These are phyloP conservation scores for Citrus glauca DNA, from an alignment of 345 rosid genomes.

Conservation along the genomic window DNA sequence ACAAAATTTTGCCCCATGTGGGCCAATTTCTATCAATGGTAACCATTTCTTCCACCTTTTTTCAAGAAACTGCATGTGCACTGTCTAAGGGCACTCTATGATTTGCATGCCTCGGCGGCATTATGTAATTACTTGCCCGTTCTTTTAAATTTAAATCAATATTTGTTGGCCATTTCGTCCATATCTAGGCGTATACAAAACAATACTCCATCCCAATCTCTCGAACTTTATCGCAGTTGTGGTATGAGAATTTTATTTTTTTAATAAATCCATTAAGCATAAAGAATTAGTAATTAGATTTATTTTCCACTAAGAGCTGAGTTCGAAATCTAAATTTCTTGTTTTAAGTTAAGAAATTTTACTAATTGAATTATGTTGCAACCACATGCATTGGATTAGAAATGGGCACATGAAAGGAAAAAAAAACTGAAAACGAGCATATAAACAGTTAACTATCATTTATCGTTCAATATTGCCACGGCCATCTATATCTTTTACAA, in stretches of 20 bases:
- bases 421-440: no score
- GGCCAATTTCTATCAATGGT: not conserved
- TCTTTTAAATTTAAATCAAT: not conserved
- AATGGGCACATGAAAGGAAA: no score
- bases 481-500: no score
- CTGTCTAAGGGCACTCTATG: not conserved
- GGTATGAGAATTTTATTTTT: not conserved
- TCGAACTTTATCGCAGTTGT: not conserved
- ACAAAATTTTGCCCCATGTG: not conserved
- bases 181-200: not conserved
- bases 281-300: no score
- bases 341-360: no score
- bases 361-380: no score
- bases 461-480: no score
- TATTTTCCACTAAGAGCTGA: no score
- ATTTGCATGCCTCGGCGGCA: not conserved
- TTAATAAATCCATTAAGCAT: no score
- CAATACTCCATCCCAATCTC: not conserved
- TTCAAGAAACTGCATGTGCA: conserved; percentile 4
- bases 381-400: no score
- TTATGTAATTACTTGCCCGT: not conserved
- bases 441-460: no score
- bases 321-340: no score
- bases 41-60: not conserved
- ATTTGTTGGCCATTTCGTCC: not conserved